Conservation (phyloP, 495 filamentous ascomycete species). For the Staphylotrichum tortipilum region DNA sequence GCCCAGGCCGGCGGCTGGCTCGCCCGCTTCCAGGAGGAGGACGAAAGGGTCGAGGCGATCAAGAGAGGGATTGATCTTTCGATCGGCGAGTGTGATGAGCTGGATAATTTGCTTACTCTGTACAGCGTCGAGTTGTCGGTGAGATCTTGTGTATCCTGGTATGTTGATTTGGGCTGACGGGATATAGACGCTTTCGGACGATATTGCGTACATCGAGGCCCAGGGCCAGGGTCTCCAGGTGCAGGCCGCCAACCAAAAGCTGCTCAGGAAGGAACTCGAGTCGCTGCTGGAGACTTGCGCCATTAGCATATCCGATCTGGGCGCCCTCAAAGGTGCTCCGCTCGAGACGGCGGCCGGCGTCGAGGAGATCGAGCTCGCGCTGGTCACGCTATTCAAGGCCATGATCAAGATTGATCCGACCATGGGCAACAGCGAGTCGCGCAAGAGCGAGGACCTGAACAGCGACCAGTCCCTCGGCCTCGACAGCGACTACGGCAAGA, state of each 20-base stretch:
- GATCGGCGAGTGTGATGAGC: conserved; percentile 87
- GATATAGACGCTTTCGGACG: conserved; percentile 76
- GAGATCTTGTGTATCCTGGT: conserved; percentile 30
- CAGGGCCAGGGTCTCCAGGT: conserved; percentile 95
- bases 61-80: conserved; percentile 77
- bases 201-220: conserved; percentile 93
- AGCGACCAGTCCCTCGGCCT: conserved; percentile 48
- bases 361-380: conserved; percentile 61
- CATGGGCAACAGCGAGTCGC: conserved; percentile 47
- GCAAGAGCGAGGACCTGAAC: conserved; percentile 40
- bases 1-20: conserved; percentile 93
- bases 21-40: conserved; percentile 76
- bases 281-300: conserved; percentile 76
- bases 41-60: conserved; percentile 76
- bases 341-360: conserved; percentile 63
- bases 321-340: conserved; percentile 62
- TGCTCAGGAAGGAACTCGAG: conserved; percentile 80
- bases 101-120: conserved; percentile 84
- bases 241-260: conserved; percentile 93
- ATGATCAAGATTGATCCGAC: conserved; percentile 88
- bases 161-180: neutral
- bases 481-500: conserved; percentile 75
- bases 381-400: conserved; percentile 84
- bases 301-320: conserved; percentile 66
- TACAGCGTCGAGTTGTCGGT: conserved; percentile 92